Evolutionary conservation across 2,329 filamentous ascomycete species (phyloP).

Genomic region (Cryphonectria naterciae): DNA sequence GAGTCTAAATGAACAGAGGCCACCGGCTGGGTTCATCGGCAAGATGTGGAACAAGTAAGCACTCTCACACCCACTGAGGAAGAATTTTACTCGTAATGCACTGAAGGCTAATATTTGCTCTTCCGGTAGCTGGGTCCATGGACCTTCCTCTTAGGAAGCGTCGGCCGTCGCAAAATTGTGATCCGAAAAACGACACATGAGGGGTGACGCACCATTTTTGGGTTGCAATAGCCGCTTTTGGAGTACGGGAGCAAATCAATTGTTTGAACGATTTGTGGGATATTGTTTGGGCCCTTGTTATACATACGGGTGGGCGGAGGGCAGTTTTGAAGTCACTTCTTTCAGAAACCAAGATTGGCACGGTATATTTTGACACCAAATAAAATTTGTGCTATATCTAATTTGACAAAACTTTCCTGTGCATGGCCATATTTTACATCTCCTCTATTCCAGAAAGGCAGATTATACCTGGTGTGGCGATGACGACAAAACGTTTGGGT

Average conservation of each 20-base stretch:
- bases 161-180: no score
- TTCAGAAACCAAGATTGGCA: background rate
- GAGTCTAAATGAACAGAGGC: conserved; percentile 59
- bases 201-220: background rate
- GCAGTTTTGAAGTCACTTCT: background rate
- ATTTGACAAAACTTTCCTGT: background rate
- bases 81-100: background rate
- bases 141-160: background rate
- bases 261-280: background rate
- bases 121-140: background rate
- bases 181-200: background rate
- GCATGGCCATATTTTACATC: no score
- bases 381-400: background rate
- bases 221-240: background rate
- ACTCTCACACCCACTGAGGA: background rate
- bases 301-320: conserved; percentile 10
- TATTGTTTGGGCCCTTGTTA: background rate
- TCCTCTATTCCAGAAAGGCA: no score
- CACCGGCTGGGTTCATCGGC: conserved; percentile 53
- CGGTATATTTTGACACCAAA: background rate
- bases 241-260: background rate
- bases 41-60: conserved; percentile 62
- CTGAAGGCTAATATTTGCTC: background rate
- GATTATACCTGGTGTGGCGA: no score
- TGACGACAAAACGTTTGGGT: background rate